phyloP scores from a whole-genome alignment of 108 stramenopile genomes.

The Fragilaria crotonensis region DNA sequence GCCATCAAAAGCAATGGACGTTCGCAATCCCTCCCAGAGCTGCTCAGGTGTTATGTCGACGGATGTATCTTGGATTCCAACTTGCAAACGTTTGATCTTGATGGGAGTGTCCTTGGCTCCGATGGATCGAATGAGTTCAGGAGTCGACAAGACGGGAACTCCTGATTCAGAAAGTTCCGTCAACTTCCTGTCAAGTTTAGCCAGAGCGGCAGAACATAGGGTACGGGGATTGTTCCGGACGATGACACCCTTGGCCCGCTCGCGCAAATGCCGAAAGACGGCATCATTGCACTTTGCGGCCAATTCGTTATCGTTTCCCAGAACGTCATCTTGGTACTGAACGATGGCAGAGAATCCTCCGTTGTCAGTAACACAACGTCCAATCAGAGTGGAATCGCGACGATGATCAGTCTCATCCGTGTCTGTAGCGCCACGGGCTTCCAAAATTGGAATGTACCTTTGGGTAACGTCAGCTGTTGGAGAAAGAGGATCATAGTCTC shows the following conservation, averaged over 20 bases:
- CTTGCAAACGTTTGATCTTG: slow-evolving; percentile 3
- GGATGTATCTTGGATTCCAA: slow-evolving; percentile 1
- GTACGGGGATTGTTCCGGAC: slow-evolving; percentile 7
- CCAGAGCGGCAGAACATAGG: not conserved
- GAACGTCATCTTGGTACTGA: not conserved
- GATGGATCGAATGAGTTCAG: not conserved
- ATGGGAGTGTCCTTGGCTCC: slow-evolving; percentile 5
- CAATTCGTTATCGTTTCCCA: not conserved
- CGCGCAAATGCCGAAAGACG: not conserved
- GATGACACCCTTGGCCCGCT: not conserved
- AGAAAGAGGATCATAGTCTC: slow-evolving; percentile 1
- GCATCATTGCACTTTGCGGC: not conserved
- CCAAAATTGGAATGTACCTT: slow-evolving; percentile 4
- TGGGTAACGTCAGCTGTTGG: not conserved
- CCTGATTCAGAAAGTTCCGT: slow-evolving; percentile 2
- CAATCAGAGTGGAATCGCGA: slow-evolving; percentile 3
- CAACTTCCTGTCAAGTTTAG: not conserved
- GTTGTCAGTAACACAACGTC: not conserved
- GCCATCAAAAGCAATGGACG: not conserved
- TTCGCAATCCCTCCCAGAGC: slow-evolving; percentile 4
- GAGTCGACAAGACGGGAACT: not conserved
- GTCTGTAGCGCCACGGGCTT: not conserved
- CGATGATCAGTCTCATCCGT: not conserved
- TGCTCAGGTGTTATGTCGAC: slow-evolving; percentile 1
- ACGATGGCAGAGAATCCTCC: not conserved